Evolutionary conservation across 2,329 filamentous ascomycete genomes (phyloP), one percentile per base, ranked within the genome.

Genomic region (Claviceps digitariae): DNA sequence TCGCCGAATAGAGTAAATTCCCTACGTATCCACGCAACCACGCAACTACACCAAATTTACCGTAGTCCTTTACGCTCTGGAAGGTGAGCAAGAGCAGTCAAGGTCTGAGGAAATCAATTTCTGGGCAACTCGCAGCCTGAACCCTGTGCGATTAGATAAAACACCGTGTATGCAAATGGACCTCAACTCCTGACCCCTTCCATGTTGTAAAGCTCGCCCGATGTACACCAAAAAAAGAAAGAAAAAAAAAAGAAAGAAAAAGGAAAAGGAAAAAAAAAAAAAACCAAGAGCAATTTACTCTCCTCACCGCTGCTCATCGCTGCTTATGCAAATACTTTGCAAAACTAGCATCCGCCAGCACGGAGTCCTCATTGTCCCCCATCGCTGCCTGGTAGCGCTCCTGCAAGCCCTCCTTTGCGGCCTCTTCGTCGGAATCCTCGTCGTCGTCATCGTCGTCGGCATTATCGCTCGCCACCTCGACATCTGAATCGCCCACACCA

Each of bases 381-480:
- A 94, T 73, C 0, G 90, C 87, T 45, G 87, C 78, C 64, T 86
- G 78, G 65, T 96, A 97, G 58, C 89, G 76, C 50, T 81, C 74
- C 63, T 87, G 82, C 48, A 95, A 74, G 2, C 86, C 82, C 56
- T 84, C 78, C 56, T 80, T 76, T 57, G 81, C 76, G 25, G 72
- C 70, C 55, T 82, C 79, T n/a, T 80, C 77, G 45, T 81, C 77
- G 1, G 75, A 76, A 40, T 77, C 77, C 8, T 78, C 75, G 27
- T 54, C 77, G 9, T 78, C 75, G 27, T 54, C 51, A 27, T 79
- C 79, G 20, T 78, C 76, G 31, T 80, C 77, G 45, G 29, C 23
- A 41, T 79, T 79, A n/a, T 77, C 79, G 31, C 80, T 77, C 49
- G 77, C 73, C n/a, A 76, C 74, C 1, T 76, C 75, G 48, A 78